A percentile compares a stretch with the other conserved stretches of the same genome.
Conservation (phyloP, 2,329 filamentous ascomycete genomes). For the Hyphodiscus sp. region DNA sequence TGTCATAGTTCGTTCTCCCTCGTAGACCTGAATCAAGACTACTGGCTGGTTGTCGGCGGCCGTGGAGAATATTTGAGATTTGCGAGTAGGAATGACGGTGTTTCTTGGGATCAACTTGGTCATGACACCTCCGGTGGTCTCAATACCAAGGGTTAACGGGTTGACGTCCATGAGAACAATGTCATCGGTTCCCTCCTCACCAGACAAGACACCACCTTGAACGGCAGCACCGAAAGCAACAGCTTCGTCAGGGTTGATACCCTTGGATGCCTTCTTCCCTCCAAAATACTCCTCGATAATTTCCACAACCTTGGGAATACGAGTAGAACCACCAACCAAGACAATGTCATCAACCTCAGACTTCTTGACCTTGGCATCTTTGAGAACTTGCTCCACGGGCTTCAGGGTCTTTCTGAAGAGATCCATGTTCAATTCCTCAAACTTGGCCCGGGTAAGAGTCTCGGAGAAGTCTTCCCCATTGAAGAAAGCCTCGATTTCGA, state of each 20-base stretch:
- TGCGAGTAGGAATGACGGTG: conserved; percentile 90
- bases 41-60: conserved; percentile 95
- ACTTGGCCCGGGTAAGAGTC: conserved; percentile 97
- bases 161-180: conserved; percentile 96
- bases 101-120: conserved; percentile 93
- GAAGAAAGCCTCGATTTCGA: conserved; percentile 97
- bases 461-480: conserved; percentile 97
- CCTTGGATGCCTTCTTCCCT: conserved; percentile 97
- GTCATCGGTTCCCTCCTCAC: conserved; percentile 72
- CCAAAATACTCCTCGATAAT: conserved; percentile 94
- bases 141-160: conserved; percentile 91
- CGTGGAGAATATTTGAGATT: conserved; percentile 97
- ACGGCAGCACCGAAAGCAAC: conserved; percentile 97
- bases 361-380: conserved; percentile 98
- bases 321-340: conserved; percentile 94
- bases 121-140: conserved; percentile 97
- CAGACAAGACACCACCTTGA: conserved; percentile 90
- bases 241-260: conserved; percentile 98
- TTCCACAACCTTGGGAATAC: conserved; percentile 95
- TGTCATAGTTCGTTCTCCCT: conserved; percentile 89
- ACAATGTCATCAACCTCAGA: conserved; percentile 92
- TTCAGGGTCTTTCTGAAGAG: conserved; percentile 99
- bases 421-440: conserved; percentile 98
- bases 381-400: conserved; percentile 96
- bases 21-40: conserved; percentile 90